Base-by-base conservation (phyloP, 768 basidiomycete genomes). In the Mycena pura region DNA sequence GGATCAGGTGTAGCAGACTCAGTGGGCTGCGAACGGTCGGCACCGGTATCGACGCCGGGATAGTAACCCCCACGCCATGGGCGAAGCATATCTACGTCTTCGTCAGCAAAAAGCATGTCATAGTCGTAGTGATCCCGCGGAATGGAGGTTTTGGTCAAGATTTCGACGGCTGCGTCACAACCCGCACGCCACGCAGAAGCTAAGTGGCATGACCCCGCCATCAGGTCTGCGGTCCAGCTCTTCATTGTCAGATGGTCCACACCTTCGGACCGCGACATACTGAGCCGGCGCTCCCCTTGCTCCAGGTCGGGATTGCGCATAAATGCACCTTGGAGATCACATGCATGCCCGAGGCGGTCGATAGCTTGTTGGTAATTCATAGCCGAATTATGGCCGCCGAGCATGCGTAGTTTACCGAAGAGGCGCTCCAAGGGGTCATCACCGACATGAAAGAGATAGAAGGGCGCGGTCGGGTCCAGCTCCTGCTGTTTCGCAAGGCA, bases 391-490 rank as follows among this genome's bases (percentile, higher is more conserved):
- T 60, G 59, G 1, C 24, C 59, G 9, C 59, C 59, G 14, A 66
- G 59, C 57, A 66, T 73, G 13, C 60, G 67, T 5, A 67, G 40
- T 1, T 67, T 61, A 2, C 73, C 72, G 61, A 76, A 77, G 2
- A 74, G 51, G 3, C 67, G 39, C 47, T 77, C 72, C 1, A 77
- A 65, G 0, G 65, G 65, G 48, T 77, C 73, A 39, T 72, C 68
- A 6, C 75, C 73, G 27, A 62, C 62, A 6, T 66, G 60, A 25
- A 59, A 70, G 10, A 74, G 47, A 50, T 63, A 70, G 36, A 76
- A 67, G 1, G 57, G 50, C 1, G 27, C n/a, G 4, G 41, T 13
- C 1, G 54, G 60, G 57, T 77, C 67, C 3, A 75, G 62, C 8
- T 50, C 5, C 51, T 68, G 55, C 36, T 73, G 72, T 22, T 74